Evolutionary conservation across 129 eudicot genomes (phyloP), one percentile per base, ranked within the genome.

Genomic region (Tagetes patula): DNA sequence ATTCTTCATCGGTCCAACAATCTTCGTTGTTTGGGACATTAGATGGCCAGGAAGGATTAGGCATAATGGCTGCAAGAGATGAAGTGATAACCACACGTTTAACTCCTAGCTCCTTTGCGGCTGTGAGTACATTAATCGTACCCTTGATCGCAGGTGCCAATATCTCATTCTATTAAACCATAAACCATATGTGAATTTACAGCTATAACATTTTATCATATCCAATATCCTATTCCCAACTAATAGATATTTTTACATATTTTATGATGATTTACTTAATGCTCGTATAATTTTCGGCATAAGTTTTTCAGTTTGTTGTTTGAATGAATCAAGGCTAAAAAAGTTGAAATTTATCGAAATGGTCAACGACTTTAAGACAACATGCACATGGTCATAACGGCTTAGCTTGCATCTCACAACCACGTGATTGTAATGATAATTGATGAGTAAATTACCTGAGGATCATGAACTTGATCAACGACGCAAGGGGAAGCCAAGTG

Each of bases 21-120:
- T 90, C 88, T 80, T 94, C 98, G 43, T 46, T 82, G 82, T 84
- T 86, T 12, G 88, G 83, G 27, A 76, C 81, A 65, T 87, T 89
- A 31, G 89, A 82, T 0, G 93, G 98, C 98, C 96, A 90, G 52
- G 67, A 58, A 64, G 83, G 96, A 80, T 91, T 94, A 31, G 96
- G 98, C 6, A 55, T 3, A 69, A 94, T 83, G 41, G 98, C 91
- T 2, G 96, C 84, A 72, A 87, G 27, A 41, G 96, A 94, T 38
- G 98, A 94, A 1, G 98, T 94, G n/a, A 94, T 84, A 43, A 94
- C 98, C 83, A 94, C 96, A 27, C 98, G 98, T 81, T 77, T 79
- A 34, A 90, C 89, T 31, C 96, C 98, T 4, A 80, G 73, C 67
- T 87, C 88, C 76, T 94, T 94, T 11, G 98, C 91, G 1, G 98